Conservation (phyloP, 257 asterid species). For the Haberlea rhodopensis region DNA sequence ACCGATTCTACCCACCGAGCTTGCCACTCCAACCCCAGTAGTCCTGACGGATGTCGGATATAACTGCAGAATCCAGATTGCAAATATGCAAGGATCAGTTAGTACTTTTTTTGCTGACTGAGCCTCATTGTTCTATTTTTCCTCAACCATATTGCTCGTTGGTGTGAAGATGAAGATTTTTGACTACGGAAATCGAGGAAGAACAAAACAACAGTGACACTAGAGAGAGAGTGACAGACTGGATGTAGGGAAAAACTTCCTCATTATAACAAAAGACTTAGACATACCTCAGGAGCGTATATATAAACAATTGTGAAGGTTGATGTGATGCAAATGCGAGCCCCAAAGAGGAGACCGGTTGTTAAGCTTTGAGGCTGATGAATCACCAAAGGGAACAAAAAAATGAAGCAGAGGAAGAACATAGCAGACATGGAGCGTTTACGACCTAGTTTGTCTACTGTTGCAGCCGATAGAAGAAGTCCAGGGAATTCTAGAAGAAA, state of each 20-base stretch:
- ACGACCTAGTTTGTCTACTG: slow-evolving; percentile 70
- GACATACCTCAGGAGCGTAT: slow-evolving; percentile 74
- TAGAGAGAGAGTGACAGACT: no score
- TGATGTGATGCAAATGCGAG: slow-evolving; percentile 62
- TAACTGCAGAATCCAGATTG: slow-evolving; percentile 32
- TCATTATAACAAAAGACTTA: neutral
- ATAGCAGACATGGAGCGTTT: slow-evolving; percentile 60
- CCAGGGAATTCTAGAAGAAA: slow-evolving; percentile 67
- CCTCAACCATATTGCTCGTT: neutral
- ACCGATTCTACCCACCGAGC: slow-evolving; percentile 62
- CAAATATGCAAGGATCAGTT: neutral
- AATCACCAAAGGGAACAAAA: slow-evolving; percentile 56
- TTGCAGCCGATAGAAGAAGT: slow-evolving; percentile 55
- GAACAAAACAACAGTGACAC: no score
- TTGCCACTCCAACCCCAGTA: slow-evolving; percentile 63
- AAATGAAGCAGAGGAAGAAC: slow-evolving; percentile 55
- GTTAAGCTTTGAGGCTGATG: slow-evolving; percentile 49
- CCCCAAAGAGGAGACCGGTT: slow-evolving; percentile 59
- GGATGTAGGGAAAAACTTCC: neutral
- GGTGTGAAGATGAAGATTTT: neutral
- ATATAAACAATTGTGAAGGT: slow-evolving; percentile 64
- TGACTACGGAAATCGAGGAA: no score
- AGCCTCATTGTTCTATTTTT: neutral
- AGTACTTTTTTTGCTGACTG: neutral
- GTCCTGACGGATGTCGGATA: slow-evolving; percentile 63